Base-by-base conservation (phyloP, 495 filamentous ascomycete species). In the Trichoderma orchidacearum region DNA sequence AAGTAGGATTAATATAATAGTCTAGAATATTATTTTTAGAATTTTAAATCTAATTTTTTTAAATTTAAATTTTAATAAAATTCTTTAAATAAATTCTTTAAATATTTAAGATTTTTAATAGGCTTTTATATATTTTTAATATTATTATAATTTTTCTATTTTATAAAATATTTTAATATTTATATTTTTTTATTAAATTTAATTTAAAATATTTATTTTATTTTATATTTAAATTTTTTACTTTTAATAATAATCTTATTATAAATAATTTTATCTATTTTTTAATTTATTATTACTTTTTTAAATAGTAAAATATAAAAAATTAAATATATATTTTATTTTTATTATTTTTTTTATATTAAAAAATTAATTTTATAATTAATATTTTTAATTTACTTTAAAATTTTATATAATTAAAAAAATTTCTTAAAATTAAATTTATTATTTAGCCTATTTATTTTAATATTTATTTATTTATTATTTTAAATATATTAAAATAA, bases 201-300 rank as follows among this genome's bases (percentile, higher is more conserved):
- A 36, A 53, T 53, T 38, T 61, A 53, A 54, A 13, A 56, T 38
- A 27, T 55, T 13, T 61, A 36, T 54, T 51, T 41, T 30, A 61
- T 59, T 59, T 41, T 21, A 5, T 41, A 21, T 41, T 8, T 41
- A 8, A 41, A 41, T 21, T 41, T 21, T 41, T 8, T 41, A 21
- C 23, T 41, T 41, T 21, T 41, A 21, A 21, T 41, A 41, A 36
- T n/a, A 15, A 5, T 36, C n/a, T 36, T 36, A 36, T 36, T 36
- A 36, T 36, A 36, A 36, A 7, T 36, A 36, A 15, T 36, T 36
- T 36, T 7, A 5, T 7, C 12, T 36, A 5, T 13, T 3, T 7
- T 36, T 36, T 36, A 36, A 3, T 36, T 36, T 5, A 5, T 36
- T 7, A 5, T 13, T 3, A 13, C n/a, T 13, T 7, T 36, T 7